Evolutionary conservation across 2,329 filamentous ascomycete genomes (phyloP), one percentile per base, ranked within the genome.

Genomic region (Cladophialophora bantiana): DNA sequence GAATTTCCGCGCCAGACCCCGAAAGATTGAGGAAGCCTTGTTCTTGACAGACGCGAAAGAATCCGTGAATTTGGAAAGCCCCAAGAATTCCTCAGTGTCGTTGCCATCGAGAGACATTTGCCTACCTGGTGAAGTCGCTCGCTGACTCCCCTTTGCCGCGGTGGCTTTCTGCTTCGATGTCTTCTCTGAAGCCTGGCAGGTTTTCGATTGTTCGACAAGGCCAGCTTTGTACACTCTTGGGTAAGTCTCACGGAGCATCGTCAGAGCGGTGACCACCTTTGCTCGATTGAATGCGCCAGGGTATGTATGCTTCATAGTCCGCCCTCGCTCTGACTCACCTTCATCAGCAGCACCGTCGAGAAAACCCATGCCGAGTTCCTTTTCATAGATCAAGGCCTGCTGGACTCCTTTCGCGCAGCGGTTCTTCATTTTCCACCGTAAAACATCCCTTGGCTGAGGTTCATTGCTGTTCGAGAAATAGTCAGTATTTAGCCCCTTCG

Each of bases 221-320:
- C 9, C 38, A 20, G 57, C 57, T 18, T 59, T 15, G 10, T 59
- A 59, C 2, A 20, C 9, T 15, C 7, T 9, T 12, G 57, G 57
- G 45, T 45, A 59, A 34, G 57, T 45, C 42, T 59, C 32, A 18
- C 40, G 57, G 31, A 59, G 57, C 57, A 50, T 50, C 10, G 42
- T 50, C n/a, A 59, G 40, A 32, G 57, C 40, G 15, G 42, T 34
- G 32, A 36, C n/a, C 15, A 59, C 40, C 31, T 59, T 59, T 4
- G 12, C n/a, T 6, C 57, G 57, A 18, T 59, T 12, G 32, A 50
- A 59, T 12, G 57, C 57, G 57, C 40, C 40, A 35, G 57, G 40
- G 50, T 50, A 26, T 26, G 57, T 50, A 12, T 40, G 59, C 34
- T 61, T 61, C 45, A 52, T 38, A 36, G 45, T 35, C 12, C 58